phyloP scores from a whole-genome alignment of 768 basidiomycete species.

The Ramaria sp. region DNA sequence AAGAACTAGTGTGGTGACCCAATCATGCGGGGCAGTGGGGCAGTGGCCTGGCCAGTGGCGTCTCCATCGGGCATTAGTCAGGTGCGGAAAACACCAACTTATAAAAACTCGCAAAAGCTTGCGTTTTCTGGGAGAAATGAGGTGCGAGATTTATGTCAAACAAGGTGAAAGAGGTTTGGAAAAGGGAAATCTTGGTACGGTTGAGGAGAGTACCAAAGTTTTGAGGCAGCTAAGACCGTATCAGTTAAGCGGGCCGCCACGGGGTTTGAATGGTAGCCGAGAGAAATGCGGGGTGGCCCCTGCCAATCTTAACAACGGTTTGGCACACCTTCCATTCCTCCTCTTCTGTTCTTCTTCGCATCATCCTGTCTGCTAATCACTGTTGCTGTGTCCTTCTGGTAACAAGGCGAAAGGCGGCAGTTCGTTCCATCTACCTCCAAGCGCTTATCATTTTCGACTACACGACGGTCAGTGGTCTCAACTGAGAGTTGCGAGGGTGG shows the following conservation, averaged over 20 bases:
- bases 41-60: too few species aligned
- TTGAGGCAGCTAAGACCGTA: not conserved
- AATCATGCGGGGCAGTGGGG: too few species aligned
- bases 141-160: too few species aligned
- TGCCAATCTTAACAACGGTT: slow-evolving; percentile 3
- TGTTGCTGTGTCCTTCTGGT: not conserved
- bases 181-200: too few species aligned
- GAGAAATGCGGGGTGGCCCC: slow-evolving; percentile 2
- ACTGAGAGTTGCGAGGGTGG: not conserved
- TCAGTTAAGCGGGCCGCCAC: not conserved
- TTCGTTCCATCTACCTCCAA: not conserved
- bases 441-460: slow-evolving; percentile 2
- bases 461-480: not conserved
- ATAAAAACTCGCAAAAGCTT: too few species aligned
- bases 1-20: too few species aligned
- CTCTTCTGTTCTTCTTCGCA: not conserved
- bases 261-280: slow-evolving; percentile 10
- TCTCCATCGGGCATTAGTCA: too few species aligned
- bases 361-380: not conserved
- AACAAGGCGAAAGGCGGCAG: not conserved
- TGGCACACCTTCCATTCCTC: not conserved
- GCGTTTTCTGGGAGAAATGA: too few species aligned
- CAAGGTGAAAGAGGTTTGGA: too few species aligned
- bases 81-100: too few species aligned
- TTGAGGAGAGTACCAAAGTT: too few species aligned